These are phyloP conservation scores for Eucalyptus urophylla DNA, from an alignment of 345 rosid species.

Conservation along the genomic window DNA sequence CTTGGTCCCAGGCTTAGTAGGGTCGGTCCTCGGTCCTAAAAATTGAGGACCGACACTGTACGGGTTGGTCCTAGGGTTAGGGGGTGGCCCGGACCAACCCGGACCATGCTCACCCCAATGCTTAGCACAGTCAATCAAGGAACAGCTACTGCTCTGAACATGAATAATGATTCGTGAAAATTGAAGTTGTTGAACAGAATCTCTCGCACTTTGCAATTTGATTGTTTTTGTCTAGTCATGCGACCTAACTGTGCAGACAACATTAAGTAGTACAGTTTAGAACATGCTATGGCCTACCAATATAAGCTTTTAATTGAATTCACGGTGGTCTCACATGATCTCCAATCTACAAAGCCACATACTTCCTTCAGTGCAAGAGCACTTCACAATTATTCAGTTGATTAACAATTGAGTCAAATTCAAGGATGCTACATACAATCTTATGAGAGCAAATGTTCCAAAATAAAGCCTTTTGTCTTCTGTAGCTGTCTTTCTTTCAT, in stretches of 20 bases:
- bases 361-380: background rate
- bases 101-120: too few species aligned
- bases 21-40: too few species aligned
- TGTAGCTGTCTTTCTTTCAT: background rate
- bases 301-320: background rate
- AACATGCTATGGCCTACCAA: background rate
- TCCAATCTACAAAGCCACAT: background rate
- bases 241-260: background rate
- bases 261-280: background rate
- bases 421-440: background rate
- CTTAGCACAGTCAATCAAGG: background rate
- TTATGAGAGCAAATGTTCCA: background rate
- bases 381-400: background rate
- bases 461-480: background rate
- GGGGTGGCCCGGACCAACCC: too few species aligned
- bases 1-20: too few species aligned
- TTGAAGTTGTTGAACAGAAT: background rate
- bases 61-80: too few species aligned
- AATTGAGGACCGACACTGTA: too few species aligned
- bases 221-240: background rate
- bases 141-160: background rate
- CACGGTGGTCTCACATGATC: background rate
- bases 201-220: background rate
- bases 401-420: background rate
- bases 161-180: background rate